These are phyloP conservation scores for Tetragonia tetragonoides DNA, from an alignment of 148 eudicot species.

Conservation along the genomic window DNA sequence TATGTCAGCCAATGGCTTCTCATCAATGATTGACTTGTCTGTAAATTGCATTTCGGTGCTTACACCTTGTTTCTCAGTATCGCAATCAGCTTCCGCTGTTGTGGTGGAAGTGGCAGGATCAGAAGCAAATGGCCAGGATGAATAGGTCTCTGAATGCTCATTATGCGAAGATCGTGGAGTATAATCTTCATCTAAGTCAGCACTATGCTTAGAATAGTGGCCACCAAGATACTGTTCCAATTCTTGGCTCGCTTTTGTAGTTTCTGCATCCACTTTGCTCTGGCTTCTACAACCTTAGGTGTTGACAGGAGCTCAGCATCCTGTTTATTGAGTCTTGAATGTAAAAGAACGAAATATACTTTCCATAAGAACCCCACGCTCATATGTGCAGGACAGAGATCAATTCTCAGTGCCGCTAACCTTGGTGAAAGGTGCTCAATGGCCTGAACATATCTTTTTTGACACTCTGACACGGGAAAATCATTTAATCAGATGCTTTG, in stretches of 20 bases:
- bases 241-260: slow-evolving; percentile 66
- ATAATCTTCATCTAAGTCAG: slow-evolving; percentile 42
- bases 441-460: slow-evolving; percentile 60
- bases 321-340: slow-evolving; percentile 71
- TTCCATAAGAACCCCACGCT: slow-evolving; percentile 83
- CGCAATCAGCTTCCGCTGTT: slow-evolving; percentile 33
- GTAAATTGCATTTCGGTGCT: slow-evolving; percentile 38
- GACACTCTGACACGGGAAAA: slow-evolving; percentile 72
- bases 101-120: slow-evolving; percentile 40
- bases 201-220: slow-evolving; percentile 34
- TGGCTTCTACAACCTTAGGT: slow-evolving; percentile 56
- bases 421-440: slow-evolving; percentile 66
- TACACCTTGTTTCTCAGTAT: slow-evolving; percentile 43
- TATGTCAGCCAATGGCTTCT: slow-evolving; percentile 36
- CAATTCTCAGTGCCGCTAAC: slow-evolving; percentile 87
- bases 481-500: too few species aligned
- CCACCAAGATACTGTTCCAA: slow-evolving; percentile 37
- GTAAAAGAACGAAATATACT: slow-evolving; percentile 82
- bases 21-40: slow-evolving; percentile 56
- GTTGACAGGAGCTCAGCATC: slow-evolving; percentile 63
- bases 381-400: slow-evolving; percentile 84
- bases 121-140: slow-evolving; percentile 35
- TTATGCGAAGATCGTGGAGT: slow-evolving; percentile 31
- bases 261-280: slow-evolving; percentile 86
- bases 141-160: slow-evolving; percentile 32